A percentile compares a stretch with the other conserved stretches of the same genome.
These are phyloP conservation scores for Schizophyllum amplum DNA, from an alignment of 1,284 basidiomycete species.

Conservation along the genomic window DNA sequence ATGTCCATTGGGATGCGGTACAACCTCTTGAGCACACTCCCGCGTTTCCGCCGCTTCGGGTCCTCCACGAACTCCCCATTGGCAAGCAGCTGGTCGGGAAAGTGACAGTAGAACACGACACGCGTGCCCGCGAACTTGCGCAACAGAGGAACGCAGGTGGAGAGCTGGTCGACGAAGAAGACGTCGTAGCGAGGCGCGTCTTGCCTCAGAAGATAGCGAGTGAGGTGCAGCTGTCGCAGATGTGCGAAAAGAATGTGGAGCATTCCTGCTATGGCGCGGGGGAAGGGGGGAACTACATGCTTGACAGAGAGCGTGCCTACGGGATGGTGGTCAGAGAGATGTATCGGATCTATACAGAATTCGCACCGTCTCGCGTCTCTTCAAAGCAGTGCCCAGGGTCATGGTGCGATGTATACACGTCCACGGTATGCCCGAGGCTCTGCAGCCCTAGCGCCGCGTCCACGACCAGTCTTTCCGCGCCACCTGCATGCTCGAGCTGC, in stretches of 20 bases:
- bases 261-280: slow-evolving; percentile 67
- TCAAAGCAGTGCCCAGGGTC: slow-evolving; percentile 82
- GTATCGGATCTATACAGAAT: not conserved
- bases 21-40: slow-evolving; percentile 44
- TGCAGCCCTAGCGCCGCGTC: slow-evolving; percentile 90
- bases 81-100: slow-evolving; percentile 90
- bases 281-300: slow-evolving; percentile 69
- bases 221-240: slow-evolving; percentile 80
- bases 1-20: slow-evolving; percentile 90
- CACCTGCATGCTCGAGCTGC: slow-evolving; percentile 45
- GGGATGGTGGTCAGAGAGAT: not conserved
- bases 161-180: slow-evolving; percentile 93
- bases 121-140: slow-evolving; percentile 60
- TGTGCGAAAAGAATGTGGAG: slow-evolving; percentile 90
- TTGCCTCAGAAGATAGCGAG: slow-evolving; percentile 46
- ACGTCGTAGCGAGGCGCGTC: slow-evolving; percentile 60
- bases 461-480: slow-evolving; percentile 93
- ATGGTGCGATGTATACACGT: slow-evolving; percentile 92
- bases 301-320: slow-evolving; percentile 82
- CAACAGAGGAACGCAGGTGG: slow-evolving; percentile 83
- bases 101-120: slow-evolving; percentile 97
- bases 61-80: slow-evolving; percentile 68
- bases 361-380: slow-evolving; percentile 78
- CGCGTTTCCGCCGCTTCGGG: slow-evolving; percentile 25
- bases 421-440: slow-evolving; percentile 78